Evolutionary conservation across 257 asterid species (phyloP), one percentile per base, ranked within the genome.

Genomic region (Dorcoceras hygrometricum): DNA sequence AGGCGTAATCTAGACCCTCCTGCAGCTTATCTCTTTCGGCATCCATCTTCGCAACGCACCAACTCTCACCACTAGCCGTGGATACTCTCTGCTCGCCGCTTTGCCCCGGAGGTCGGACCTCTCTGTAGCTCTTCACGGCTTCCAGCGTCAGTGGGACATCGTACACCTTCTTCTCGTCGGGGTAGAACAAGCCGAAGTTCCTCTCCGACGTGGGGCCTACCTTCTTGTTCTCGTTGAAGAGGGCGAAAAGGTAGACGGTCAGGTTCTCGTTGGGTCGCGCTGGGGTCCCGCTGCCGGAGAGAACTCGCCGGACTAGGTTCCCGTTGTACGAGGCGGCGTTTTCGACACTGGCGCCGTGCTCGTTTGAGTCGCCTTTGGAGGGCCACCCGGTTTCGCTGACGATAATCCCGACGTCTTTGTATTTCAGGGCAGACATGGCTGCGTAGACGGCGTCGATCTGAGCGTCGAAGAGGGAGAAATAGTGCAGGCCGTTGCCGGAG

Each of bases 311-410:
- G 57, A 93, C 90, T 4, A 93, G 78, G 51, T 84, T 84, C 0
- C 95, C 96, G 73, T 88, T 90, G 78, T 88, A 93, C 2, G 95
- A 81, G n/a, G 99, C 96, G 51, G 97, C 96, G 59, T 93, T 90
- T 1, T 81, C 81, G 1, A 82, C 48, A 11, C 80, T 75, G 0
- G 99, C 97, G 3, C 99, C 99, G 67, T 78, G 12, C 66, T 93
- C 99, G n/a, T 62, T 82, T 3, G 69, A 31, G 58, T 93, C 99
- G 0, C 99, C 99, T 69, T 85, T 88, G 0, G 99, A 93, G 11
- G 99, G 99, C 97, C 99, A 93, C 11, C 99, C 99, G 22, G 96
- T 93, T 50, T 93, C 97, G 12, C 89, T 65, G 2, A 93, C 88
- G 5, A 71, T 82, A 8, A 88, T 50, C 1, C 78, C 79, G 0